phyloP scores from a whole-genome alignment of 148 eudicot genomes.

The Rhododendron mucronatum region DNA sequence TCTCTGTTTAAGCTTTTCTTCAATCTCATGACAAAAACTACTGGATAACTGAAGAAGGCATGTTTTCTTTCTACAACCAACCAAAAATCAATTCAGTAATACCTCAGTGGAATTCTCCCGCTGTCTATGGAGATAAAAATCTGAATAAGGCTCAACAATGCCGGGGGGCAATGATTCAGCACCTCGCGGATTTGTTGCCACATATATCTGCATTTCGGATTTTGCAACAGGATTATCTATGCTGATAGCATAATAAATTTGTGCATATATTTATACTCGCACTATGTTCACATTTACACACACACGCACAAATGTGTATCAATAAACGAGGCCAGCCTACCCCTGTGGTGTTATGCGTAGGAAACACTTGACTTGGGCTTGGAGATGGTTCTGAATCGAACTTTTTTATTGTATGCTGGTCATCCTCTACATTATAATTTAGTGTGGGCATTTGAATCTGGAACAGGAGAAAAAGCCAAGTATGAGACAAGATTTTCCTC shows the following conservation, averaged over 20 bases:
- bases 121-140: background rate
- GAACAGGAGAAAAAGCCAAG: background rate
- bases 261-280: background rate
- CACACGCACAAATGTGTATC: background rate
- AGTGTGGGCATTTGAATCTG: background rate
- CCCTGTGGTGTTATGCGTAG: background rate
- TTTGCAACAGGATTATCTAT: background rate
- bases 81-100: background rate
- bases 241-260: background rate
- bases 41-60: background rate
- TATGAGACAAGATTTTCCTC: background rate
- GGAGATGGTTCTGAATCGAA: background rate
- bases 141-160: constrained; percentile 12
- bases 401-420: background rate
- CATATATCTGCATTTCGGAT: constrained; percentile 13
- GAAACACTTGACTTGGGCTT: background rate
- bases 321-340: background rate
- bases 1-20: background rate
- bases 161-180: constrained; percentile 17
- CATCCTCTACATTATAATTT: background rate
- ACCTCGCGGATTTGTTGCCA: constrained; percentile 19
- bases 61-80: background rate
- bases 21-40: background rate
- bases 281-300: background rate
- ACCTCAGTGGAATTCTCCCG: background rate